Percentiles rank a stretch among this genome's conserved stretches.
Conservation (phyloP, 2,329 filamentous ascomycete genomes). For the Xylariaceae sp. region DNA sequence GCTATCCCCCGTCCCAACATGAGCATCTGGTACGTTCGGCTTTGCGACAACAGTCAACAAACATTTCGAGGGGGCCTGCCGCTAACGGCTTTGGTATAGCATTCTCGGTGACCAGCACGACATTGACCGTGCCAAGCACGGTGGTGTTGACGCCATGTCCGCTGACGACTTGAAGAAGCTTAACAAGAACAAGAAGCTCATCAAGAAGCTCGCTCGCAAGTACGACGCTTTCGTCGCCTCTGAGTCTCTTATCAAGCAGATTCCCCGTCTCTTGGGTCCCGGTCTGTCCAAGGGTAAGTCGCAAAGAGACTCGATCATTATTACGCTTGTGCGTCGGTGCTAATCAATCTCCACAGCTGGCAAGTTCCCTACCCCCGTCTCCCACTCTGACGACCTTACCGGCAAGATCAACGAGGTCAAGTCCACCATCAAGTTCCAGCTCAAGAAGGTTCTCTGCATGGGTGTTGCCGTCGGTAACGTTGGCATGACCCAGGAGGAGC, state of each 20-base stretch:
- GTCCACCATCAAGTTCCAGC: slow-evolving; percentile 99
- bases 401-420: slow-evolving; percentile 99
- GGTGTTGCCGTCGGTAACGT: slow-evolving; percentile 99
- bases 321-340: background rate
- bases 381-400: slow-evolving; percentile 88
- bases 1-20: slow-evolving; percentile 74
- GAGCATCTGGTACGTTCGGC: slow-evolving; percentile 24
- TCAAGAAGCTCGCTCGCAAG: slow-evolving; percentile 99
- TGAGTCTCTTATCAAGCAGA: slow-evolving; percentile 98
- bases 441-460: slow-evolving; percentile 99
- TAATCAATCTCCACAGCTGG: slow-evolving; percentile 57
- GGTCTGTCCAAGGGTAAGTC: slow-evolving; percentile 89
- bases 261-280: slow-evolving; percentile 97
- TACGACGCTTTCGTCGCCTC: slow-evolving; percentile 99
- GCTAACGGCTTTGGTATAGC: slow-evolving; percentile 22
- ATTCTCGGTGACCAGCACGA: slow-evolving; percentile 79
- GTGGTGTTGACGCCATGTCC: slow-evolving; percentile 97
- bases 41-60: background rate
- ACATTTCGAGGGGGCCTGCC: background rate
- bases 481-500: slow-evolving; percentile 91
- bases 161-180: slow-evolving; percentile 99
- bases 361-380: slow-evolving; percentile 99
- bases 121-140: slow-evolving; percentile 99
- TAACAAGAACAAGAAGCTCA: slow-evolving; percentile 99
- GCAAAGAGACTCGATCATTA: background rate